Conservation (phyloP, 331 rosid species). For the Stylosanthes scabra region DNA sequence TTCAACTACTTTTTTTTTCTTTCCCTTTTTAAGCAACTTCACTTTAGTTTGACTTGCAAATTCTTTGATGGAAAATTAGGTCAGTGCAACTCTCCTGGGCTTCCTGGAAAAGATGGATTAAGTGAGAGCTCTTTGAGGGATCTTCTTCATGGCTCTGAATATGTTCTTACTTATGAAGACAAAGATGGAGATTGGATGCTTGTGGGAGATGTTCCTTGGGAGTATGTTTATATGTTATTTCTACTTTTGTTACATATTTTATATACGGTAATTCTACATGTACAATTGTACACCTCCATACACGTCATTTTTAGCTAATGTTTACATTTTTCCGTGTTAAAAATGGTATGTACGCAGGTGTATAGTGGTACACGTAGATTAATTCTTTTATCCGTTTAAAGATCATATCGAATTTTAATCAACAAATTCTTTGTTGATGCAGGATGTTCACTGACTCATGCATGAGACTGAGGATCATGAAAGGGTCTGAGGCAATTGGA, state of each 20-base stretch:
- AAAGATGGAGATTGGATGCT: slow-evolving; percentile 99
- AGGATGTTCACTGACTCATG: slow-evolving; percentile 60
- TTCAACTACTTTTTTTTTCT: slow-evolving; percentile 3
- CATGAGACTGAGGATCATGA: slow-evolving; percentile 69
- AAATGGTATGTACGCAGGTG: too few species aligned
- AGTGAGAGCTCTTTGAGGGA: slow-evolving; percentile 87
- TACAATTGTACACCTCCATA: too few species aligned
- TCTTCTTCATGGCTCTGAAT: slow-evolving; percentile 83
- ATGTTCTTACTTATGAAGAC: slow-evolving; percentile 92
- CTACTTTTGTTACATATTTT: slow-evolving; percentile 5
- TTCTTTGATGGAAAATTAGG: slow-evolving; percentile 53
- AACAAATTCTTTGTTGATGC: slow-evolving; percentile 25
- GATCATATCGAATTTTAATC: slow-evolving; percentile 14
- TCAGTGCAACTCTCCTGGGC: slow-evolving; percentile 75
- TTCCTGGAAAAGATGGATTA: slow-evolving; percentile 70
- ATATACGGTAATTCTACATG: too few species aligned
- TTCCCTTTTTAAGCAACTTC: background rate
- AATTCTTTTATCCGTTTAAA: too few species aligned
- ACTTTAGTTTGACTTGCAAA: background rate
- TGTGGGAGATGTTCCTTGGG: slow-evolving; percentile 99
- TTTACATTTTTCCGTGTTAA: too few species aligned
- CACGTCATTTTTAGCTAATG: too few species aligned
- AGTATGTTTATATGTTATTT: slow-evolving; percentile 77
- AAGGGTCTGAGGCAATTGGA: slow-evolving; percentile 94
- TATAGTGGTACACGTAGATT: too few species aligned